Conservation (phyloP, 768 basidiomycete species). For the Boletus bicolor region DNA sequence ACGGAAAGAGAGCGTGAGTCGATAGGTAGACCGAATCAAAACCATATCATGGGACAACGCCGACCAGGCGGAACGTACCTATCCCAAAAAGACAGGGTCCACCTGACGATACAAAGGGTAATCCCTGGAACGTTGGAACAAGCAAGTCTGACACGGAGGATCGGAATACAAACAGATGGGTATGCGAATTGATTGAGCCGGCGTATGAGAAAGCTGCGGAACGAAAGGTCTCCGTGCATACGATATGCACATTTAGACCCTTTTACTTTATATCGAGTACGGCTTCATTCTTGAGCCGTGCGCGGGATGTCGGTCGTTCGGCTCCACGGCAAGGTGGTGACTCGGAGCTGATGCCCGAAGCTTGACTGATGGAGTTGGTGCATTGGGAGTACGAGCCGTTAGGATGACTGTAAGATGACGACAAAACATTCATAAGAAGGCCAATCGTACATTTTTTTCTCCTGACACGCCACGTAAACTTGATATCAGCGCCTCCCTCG, state of each 20-base stretch:
- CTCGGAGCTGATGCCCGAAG: background rate
- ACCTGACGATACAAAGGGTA: background rate
- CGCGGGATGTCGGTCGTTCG: background rate
- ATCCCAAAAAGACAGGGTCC: background rate
- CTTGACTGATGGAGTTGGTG: background rate
- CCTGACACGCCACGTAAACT: background rate
- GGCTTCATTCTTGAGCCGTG: conserved; percentile 16
- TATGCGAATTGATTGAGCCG: background rate
- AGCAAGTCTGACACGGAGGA: background rate
- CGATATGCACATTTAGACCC: background rate
- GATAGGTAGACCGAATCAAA: background rate
- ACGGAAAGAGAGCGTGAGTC: background rate
- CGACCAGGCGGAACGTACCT: background rate
- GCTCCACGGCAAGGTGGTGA: background rate
- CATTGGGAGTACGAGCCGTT: background rate
- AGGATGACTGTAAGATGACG: background rate
- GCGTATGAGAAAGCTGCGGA: background rate
- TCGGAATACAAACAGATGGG: background rate
- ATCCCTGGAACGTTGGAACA: background rate
- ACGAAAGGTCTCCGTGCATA: background rate
- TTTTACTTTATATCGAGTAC: conserved; percentile 7
- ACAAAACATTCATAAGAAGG: background rate
- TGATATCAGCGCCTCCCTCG: background rate
- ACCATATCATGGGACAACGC: background rate
- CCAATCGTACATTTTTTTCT: background rate